Conservation (phyloP, 495 filamentous ascomycete species). For the Lasiosphaeria hispida region DNA sequence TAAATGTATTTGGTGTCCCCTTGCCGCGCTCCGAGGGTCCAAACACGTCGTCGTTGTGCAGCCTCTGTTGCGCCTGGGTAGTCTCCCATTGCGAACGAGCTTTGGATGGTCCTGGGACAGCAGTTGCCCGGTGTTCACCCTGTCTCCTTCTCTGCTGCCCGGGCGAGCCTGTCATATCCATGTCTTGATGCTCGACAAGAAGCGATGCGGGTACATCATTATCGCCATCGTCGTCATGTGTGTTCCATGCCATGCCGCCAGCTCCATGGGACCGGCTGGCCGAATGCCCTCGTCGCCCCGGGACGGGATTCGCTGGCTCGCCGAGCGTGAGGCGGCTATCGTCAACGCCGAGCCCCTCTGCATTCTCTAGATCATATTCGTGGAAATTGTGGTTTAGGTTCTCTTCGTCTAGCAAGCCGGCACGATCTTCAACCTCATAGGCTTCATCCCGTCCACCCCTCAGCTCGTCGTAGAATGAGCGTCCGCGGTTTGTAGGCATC, state of each 20-base stretch:
- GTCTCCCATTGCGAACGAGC: conserved; percentile 66
- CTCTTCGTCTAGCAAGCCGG: conserved; percentile 69
- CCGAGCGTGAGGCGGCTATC: conserved; percentile 61
- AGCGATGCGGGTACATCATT: conserved; percentile 92
- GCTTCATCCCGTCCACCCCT: conserved; percentile 59
- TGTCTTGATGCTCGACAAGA: conserved; percentile 62
- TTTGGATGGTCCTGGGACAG: conserved; percentile 52
- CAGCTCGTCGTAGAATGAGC: conserved; percentile 71
- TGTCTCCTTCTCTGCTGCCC: conserved; percentile 17
- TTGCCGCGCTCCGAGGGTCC: conserved; percentile 13
- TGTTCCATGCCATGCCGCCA: conserved; percentile 31
- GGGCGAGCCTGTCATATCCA: conserved; percentile 11
- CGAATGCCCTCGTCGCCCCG: conserved; percentile 12
- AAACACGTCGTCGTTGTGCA: conserved; percentile 49
- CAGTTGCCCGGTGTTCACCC: conserved; percentile 16
- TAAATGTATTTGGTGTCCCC: conserved; percentile 28
- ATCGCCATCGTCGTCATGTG: conserved; percentile 70
- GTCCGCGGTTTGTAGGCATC: conserved; percentile 60
- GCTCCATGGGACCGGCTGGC: conserved; percentile 13
- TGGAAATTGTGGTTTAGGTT: conserved; percentile 64
- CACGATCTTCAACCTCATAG: conserved; percentile 65
- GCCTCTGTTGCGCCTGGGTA: conserved; percentile 57
- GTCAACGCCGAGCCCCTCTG: conserved; percentile 61
- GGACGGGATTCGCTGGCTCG: conserved; percentile 3
- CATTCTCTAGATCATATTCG: conserved; percentile 64